phyloP scores from a whole-genome alignment of 2,329 filamentous ascomycete species.

The Fusarium redolens region DNA sequence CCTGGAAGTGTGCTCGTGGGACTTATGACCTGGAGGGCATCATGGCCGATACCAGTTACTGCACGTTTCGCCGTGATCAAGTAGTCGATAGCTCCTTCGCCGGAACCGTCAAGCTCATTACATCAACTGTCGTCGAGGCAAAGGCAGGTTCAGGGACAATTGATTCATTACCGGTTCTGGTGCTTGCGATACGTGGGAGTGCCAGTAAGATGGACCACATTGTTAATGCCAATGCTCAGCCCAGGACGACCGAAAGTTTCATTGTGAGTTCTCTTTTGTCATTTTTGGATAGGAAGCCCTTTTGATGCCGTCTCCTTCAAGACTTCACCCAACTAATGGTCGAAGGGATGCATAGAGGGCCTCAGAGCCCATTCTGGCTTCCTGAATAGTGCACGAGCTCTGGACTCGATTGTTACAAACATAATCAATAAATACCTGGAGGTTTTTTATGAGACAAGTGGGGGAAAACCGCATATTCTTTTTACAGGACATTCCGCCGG shows the following conservation, averaged over 20 bases:
- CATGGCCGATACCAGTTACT: slow-evolving; percentile 18
- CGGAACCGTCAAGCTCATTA: slow-evolving; percentile 31
- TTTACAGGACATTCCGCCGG: slow-evolving; percentile 43
- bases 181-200: slow-evolving; percentile 39
- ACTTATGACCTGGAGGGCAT: slow-evolving; percentile 20
- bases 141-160: neutral
- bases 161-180: slow-evolving; percentile 21
- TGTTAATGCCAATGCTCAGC: slow-evolving; percentile 29
- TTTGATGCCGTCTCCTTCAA: accelerated
- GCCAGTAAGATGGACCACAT: slow-evolving; percentile 42
- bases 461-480: slow-evolving; percentile 25
- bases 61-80: slow-evolving; percentile 18
- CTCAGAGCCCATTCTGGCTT: slow-evolving; percentile 37
- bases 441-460: neutral
- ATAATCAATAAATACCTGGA: slow-evolving; percentile 12
- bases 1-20: slow-evolving; percentile 36
- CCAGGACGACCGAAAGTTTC: slow-evolving; percentile 12
- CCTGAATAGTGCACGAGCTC: slow-evolving; percentile 28
- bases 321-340: neutral
- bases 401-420: slow-evolving; percentile 11
- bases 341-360: neutral
- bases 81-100: slow-evolving; percentile 14
- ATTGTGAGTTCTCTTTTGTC: slow-evolving; percentile 20
- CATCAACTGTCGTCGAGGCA: slow-evolving; percentile 24
- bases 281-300: neutral